These are phyloP conservation scores for Aspergillus awamori DNA, from an alignment of 2,329 filamentous ascomycete species.

Conservation along the genomic window DNA sequence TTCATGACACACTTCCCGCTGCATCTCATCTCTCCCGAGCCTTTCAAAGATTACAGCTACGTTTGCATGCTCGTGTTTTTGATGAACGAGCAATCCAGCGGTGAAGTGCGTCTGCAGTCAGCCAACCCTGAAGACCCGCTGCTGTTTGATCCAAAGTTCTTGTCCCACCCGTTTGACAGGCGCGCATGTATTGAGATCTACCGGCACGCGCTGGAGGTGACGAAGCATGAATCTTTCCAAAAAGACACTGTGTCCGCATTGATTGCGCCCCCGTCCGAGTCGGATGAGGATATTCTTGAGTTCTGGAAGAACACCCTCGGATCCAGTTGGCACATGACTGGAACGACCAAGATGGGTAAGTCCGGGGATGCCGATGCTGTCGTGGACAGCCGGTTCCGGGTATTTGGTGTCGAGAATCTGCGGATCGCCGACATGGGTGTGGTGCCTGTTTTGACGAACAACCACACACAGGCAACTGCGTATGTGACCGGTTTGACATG, in stretches of 20 bases:
- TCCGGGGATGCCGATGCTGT: conserved; percentile 46
- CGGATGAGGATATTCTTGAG: conserved; percentile 58
- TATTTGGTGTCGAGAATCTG: conserved; percentile 43
- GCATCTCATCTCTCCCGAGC: conserved; percentile 46
- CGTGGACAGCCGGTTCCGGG: conserved; percentile 51
- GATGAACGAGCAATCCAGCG: conserved; percentile 58
- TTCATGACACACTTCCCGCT: conserved; percentile 52
- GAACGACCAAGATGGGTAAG: conserved; percentile 62
- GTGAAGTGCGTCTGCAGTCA: conserved; percentile 57
- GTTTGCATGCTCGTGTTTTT: conserved; percentile 51
- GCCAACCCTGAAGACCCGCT: conserved; percentile 56
- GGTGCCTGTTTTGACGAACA: conserved; percentile 47
- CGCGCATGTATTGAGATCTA: conserved; percentile 54
- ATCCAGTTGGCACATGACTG: conserved; percentile 60
- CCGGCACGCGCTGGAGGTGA: conserved; percentile 48
- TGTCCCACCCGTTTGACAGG: conserved; percentile 59
- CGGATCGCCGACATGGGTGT: conserved; percentile 51
- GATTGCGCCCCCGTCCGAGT: conserved; percentile 49
- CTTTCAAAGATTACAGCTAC: conserved; percentile 46
- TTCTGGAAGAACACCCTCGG: conserved; percentile 50
- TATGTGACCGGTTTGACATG: conserved; percentile 58
- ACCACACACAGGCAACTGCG: conserved; percentile 57
- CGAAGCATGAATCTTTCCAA: conserved; percentile 49
- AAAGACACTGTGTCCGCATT: conserved; percentile 50
- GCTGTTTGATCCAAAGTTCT: conserved; percentile 56